phyloP scores from a whole-genome alignment of 345 rosid genomes.

The Rhizophora mangle region DNA sequence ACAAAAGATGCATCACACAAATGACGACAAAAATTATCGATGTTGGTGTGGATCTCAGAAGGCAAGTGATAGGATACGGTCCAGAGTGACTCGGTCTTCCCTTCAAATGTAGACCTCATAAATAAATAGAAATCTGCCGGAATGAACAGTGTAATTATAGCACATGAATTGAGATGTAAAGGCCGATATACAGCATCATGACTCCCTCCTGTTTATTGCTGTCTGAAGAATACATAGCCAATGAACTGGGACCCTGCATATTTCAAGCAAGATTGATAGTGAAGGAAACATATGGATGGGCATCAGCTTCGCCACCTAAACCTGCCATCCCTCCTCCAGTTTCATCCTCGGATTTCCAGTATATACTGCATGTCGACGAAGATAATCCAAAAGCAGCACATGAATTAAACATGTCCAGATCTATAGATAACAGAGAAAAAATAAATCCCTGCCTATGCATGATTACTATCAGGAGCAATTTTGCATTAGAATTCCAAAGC shows the following conservation, averaged over 20 bases:
- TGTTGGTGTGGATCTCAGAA: slow-evolving; percentile 8
- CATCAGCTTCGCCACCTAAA: slow-evolving; percentile 72
- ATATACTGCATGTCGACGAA: slow-evolving; percentile 50
- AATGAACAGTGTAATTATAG: slow-evolving; percentile 22
- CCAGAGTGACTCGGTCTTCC: slow-evolving; percentile 11
- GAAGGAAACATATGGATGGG: slow-evolving; percentile 87
- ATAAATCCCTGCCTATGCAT: too few relatives aligned
- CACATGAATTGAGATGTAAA: slow-evolving; percentile 39
- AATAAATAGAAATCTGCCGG: slow-evolving; percentile 4
- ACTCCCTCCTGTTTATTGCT: slow-evolving; percentile 29
- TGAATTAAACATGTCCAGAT: not conserved
- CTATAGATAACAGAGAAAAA: not conserved
- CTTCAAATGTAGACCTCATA: slow-evolving; percentile 7
- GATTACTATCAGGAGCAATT: too few relatives aligned
- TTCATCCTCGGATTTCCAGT: slow-evolving; percentile 93
- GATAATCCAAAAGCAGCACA: not conserved
- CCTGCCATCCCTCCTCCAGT: slow-evolving; percentile 67
- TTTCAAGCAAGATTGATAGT: slow-evolving; percentile 78
- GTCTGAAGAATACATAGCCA: slow-evolving; percentile 14
- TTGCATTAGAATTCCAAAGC: too few relatives aligned
- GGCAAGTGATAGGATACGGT: not conserved
- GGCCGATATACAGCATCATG: slow-evolving; percentile 35
- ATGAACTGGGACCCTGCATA: slow-evolving; percentile 4
- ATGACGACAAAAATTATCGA: too few relatives aligned
- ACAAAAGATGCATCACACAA: slow-evolving; percentile 1